Conservation (phyloP, 2,329 filamentous ascomycete species). For the Aphanocladium album region DNA sequence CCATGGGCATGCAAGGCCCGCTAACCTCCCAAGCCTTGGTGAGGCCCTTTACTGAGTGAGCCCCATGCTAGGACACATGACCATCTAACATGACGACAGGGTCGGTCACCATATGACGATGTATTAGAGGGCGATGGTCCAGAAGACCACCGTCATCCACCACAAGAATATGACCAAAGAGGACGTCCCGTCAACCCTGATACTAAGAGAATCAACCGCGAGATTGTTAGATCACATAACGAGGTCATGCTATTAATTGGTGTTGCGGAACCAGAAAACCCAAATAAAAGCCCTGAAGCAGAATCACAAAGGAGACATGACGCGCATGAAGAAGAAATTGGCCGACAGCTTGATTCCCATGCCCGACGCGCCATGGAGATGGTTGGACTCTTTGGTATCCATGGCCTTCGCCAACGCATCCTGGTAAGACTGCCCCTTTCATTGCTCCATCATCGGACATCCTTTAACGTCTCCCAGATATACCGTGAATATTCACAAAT, state of each 20-base stretch:
- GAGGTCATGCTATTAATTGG: slow-evolving; percentile 61
- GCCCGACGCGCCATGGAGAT: slow-evolving; percentile 31
- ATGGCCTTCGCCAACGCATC: slow-evolving; percentile 50
- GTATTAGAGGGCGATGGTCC: slow-evolving; percentile 44
- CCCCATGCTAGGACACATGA: background rate
- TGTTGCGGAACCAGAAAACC: slow-evolving; percentile 54
- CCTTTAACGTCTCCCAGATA: slow-evolving; percentile 33
- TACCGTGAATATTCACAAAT: slow-evolving; percentile 46
- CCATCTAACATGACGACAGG: slow-evolving; percentile 31
- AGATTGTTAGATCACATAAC: slow-evolving; percentile 56
- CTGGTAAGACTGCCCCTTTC: slow-evolving; percentile 32
- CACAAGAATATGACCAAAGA: slow-evolving; percentile 49
- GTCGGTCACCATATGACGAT: slow-evolving; percentile 56
- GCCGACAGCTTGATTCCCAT: slow-evolving; percentile 33
- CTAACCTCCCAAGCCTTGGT: slow-evolving; percentile 54
- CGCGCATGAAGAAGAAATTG: slow-evolving; percentile 43
- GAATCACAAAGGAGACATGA: slow-evolving; percentile 40
- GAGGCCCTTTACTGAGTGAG: slow-evolving; percentile 20
- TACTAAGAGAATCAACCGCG: slow-evolving; percentile 50
- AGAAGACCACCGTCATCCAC: slow-evolving; percentile 20
- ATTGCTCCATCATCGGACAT: background rate
- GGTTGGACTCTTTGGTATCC: slow-evolving; percentile 47
- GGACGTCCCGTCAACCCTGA: slow-evolving; percentile 52
- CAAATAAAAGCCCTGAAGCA: slow-evolving; percentile 32
- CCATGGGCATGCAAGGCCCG: slow-evolving; percentile 51